phyloP scores from a whole-genome alignment of 1,284 basidiomycete species.

The Exobasidium rhododendri region DNA sequence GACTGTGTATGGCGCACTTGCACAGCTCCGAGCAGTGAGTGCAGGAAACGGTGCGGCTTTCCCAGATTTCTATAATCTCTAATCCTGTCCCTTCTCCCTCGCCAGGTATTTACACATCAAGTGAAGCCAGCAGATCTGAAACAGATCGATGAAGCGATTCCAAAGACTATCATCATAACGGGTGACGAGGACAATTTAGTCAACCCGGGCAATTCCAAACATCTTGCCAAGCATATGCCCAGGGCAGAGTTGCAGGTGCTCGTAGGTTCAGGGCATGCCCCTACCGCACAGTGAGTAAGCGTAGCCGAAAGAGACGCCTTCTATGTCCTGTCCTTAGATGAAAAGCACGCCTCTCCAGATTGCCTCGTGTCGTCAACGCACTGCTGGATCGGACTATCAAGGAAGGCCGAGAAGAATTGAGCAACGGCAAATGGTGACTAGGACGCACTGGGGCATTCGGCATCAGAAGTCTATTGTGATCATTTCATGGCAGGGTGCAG shows the following conservation, averaged over 20 bases:
- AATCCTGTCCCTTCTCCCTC: neutral
- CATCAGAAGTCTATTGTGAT: neutral
- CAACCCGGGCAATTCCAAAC: constrained; percentile 61
- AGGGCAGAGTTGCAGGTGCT: constrained; percentile 68
- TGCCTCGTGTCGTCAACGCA: neutral
- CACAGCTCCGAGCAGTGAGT: constrained; percentile 68
- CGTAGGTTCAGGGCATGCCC: constrained; percentile 67
- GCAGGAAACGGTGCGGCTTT: too few species aligned
- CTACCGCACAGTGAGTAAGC: constrained; percentile 7
- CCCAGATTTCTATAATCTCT: neutral
- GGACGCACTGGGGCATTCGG: too few species aligned
- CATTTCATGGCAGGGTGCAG: too few species aligned
- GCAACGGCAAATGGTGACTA: neutral
- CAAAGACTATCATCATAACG: constrained; percentile 66
- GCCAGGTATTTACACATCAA: constrained; percentile 62
- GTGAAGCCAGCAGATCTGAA: constrained; percentile 63
- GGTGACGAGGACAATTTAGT: constrained; percentile 74
- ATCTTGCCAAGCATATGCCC: constrained; percentile 66
- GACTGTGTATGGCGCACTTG: constrained; percentile 64
- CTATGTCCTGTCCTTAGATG: too few species aligned
- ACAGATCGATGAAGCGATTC: constrained; percentile 63
- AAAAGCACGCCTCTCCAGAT: neutral
- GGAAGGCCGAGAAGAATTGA: constrained; percentile 1
- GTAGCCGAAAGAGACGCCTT: too few species aligned
- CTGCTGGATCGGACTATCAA: neutral